Conservation (phyloP, 306 rosid species). For the Albizia julibrissin region DNA sequence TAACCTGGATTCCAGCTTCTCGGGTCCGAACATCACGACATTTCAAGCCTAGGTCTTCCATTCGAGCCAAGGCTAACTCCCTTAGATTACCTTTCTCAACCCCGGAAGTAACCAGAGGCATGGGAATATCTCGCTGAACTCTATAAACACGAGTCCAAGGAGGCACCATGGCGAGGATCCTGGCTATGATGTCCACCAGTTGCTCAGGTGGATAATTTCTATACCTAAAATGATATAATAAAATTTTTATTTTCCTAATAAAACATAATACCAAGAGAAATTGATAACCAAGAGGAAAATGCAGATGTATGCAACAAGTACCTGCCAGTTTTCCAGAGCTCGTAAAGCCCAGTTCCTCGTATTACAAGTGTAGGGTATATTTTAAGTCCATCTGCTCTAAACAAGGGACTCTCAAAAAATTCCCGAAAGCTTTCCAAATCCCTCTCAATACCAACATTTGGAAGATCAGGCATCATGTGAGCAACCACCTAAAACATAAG, state of each 20-base stretch:
- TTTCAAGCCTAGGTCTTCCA: constrained; percentile 95
- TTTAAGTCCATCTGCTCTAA: constrained; percentile 98
- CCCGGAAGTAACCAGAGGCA: constrained; percentile 98
- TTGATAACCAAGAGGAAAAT: not conserved
- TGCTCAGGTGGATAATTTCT: constrained; percentile 98
- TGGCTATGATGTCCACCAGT: constrained; percentile 93
- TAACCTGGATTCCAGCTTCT: constrained; percentile 98
- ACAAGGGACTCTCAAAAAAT: constrained; percentile 86
- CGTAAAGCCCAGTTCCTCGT: constrained; percentile 99
- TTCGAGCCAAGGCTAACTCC: constrained; percentile 93
- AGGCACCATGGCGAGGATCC: constrained; percentile 95
- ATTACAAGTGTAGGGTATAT: constrained; percentile 95
- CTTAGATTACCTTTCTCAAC: constrained; percentile 97
- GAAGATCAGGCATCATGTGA: constrained; percentile 99
- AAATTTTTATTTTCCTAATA: constrained; percentile 9
- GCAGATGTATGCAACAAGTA: constrained; percentile 20
- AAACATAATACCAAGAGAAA: constrained; percentile 10
- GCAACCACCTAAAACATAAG: constrained; percentile 80
- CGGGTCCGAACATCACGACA: constrained; percentile 97
- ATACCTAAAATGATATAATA: constrained; percentile 58
- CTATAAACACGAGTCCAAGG: constrained; percentile 99
- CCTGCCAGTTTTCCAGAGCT: constrained; percentile 99
- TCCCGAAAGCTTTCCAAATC: constrained; percentile 98
- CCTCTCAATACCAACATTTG: constrained; percentile 97
- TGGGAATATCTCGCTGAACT: constrained; percentile 98